Base-by-base conservation (phyloP, 345 rosid genomes). In the Boechera stricta region DNA sequence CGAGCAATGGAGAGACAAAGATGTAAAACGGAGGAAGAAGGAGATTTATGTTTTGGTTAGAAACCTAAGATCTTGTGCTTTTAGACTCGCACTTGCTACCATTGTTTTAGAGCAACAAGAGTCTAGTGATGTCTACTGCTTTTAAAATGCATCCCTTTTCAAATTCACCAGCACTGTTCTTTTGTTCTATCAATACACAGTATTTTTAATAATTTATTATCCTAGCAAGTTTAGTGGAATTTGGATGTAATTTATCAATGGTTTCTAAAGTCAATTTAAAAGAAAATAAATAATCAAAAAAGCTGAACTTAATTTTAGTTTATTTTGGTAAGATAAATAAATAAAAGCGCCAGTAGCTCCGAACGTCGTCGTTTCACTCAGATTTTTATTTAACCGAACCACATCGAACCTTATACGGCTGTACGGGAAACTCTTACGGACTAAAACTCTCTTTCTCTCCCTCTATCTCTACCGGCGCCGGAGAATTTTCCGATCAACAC, bases 51-150 rank as follows among this genome's bases (percentile, higher is more conserved):
- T 94, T 33, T 86, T 92, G 51, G 95, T 88, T 8, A 84, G 95
- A 78, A 94, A 89, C 81, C 53, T 89, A 69, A 89, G 97, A 81
- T 92, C 98, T 51, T 84, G 91, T 15, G 90, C 97, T 3, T 92
- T 82, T 68, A 84, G 98, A 78, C 93, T 92, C 10, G 97, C 88
- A 33, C 89, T 87, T 49, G 98, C 93, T 71, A 75, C 90, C 21
- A 71, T 92, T 63, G 80, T 85, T 64, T 85, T 92, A 44, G 97
- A 94, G 79, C 87, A 81, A 73, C 87, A 84, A 66, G 88, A 77
- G 69, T 67, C 67, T 65, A 6, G 67, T 9, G 94, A 91, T 66
- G 67, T 87, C 26, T 74, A 55, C 33, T 87, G 82, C 85, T 38
- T 91, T 72, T 91, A 79, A 79, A 81, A 44, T 11, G 28, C 38